Conservation (phyloP, 306 rosid species). For the Malus fusca region DNA sequence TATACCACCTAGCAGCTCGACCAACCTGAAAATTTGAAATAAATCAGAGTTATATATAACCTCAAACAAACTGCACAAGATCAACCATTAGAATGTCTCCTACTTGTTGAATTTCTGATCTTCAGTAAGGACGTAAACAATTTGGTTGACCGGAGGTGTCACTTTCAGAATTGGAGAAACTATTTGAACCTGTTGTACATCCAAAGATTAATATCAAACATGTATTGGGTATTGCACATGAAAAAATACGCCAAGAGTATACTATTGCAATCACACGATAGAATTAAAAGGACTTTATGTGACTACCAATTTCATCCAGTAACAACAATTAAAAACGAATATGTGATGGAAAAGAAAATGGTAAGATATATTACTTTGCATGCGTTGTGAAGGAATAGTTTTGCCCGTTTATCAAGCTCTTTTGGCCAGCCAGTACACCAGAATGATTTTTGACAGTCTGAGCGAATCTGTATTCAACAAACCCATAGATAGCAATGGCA, state of each 20-base stretch:
- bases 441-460: slow-evolving; percentile 81
- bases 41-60: slow-evolving; percentile 13
- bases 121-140: slow-evolving; percentile 85
- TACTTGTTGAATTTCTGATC: slow-evolving; percentile 95
- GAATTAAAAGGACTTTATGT: not conserved
- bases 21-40: slow-evolving; percentile 50
- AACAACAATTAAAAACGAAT: not conserved
- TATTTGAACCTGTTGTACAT: slow-evolving; percentile 59
- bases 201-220: slow-evolving; percentile 5
- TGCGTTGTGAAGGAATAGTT: slow-evolving; percentile 80
- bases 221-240: not conserved
- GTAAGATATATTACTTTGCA: slow-evolving; percentile 49
- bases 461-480: slow-evolving; percentile 54
- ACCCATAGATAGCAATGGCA: slow-evolving; percentile 1
- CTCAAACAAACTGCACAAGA: slow-evolving; percentile 8
- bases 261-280: not conserved
- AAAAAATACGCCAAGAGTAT: not conserved
- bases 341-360: not conserved
- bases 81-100: slow-evolving; percentile 15
- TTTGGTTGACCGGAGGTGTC: slow-evolving; percentile 76
- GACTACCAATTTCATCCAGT: not conserved
- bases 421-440: slow-evolving; percentile 99
- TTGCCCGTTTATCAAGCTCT: slow-evolving; percentile 86
- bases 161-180: slow-evolving; percentile 88
- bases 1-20: slow-evolving; percentile 79